Evolutionary conservation across 2,329 filamentous ascomycete genomes (phyloP).

Genomic region (Fusarium haematococcum): DNA sequence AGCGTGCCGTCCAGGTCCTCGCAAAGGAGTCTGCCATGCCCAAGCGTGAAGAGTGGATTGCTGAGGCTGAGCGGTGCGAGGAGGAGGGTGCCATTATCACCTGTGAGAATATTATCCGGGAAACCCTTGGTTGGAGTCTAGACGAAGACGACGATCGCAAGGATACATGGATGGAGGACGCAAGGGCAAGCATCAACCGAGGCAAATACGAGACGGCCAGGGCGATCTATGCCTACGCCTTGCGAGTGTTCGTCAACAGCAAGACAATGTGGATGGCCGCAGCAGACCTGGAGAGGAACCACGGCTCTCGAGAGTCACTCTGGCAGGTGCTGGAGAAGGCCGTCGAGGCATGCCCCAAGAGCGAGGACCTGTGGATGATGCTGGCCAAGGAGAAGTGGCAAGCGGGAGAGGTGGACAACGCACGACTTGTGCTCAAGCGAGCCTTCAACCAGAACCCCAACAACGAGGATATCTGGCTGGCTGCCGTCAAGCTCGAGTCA

Average conservation of each 20-base stretch:
- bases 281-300: conserved; percentile 89
- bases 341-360: conserved; percentile 91
- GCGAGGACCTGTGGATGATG: conserved; percentile 94
- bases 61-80: conserved; percentile 94
- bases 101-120: conserved; percentile 88
- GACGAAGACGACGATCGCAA: conserved; percentile 98
- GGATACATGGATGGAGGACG: conserved; percentile 96
- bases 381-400: conserved; percentile 96
- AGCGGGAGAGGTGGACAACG: conserved; percentile 86
- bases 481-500: conserved; percentile 95
- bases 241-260: conserved; percentile 90
- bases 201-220: conserved; percentile 90
- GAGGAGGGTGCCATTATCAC: conserved; percentile 89
- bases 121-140: conserved; percentile 91
- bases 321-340: conserved; percentile 91
- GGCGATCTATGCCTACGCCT: conserved; percentile 91
- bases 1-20: conserved; percentile 88
- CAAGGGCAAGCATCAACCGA: conserved; percentile 81
- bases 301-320: conserved; percentile 85
- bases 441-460: conserved; percentile 96
- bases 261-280: conserved; percentile 91
- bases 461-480: conserved; percentile 98
- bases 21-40: conserved; percentile 95
- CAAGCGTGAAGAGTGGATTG: conserved; percentile 96
- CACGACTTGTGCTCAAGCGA: conserved; percentile 84